phyloP scores from a whole-genome alignment of 73 alveolate genomes.

The Paramecium sexaurelia region DNA sequence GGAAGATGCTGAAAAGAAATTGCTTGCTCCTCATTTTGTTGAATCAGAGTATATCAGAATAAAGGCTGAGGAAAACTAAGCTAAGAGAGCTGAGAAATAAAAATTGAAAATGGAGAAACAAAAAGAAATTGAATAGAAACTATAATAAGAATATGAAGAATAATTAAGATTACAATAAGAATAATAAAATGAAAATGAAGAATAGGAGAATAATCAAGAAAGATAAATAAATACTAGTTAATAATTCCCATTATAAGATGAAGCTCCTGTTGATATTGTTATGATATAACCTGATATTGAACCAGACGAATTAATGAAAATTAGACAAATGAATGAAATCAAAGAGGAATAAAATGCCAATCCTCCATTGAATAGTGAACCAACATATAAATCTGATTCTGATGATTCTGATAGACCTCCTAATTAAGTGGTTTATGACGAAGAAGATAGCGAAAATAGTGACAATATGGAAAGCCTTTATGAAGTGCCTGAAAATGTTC shows the following conservation, averaged over 20 bases:
- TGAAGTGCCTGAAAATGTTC: neutral
- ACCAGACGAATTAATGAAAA: neutral
- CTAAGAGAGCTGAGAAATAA: neutral
- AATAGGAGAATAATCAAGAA: neutral
- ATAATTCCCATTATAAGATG: neutral
- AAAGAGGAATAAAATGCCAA: neutral
- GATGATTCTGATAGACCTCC: slow-evolving; percentile 1
- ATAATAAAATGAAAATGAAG: neutral
- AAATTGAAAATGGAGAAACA: neutral
- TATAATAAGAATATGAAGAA: neutral
- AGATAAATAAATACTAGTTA: neutral
- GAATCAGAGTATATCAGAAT: slow-evolving; percentile 27
- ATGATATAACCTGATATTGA: neutral
- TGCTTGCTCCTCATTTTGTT: slow-evolving; percentile 19
- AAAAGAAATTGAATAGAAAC: neutral
- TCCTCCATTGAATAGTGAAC: neutral
- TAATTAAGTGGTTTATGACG: neutral
- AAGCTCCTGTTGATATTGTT: neutral
- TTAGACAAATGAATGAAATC: neutral
- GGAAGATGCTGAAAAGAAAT: neutral
- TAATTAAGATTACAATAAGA: neutral
- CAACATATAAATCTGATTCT: neutral
- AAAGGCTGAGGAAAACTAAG: neutral
- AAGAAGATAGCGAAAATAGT: slow-evolving; percentile 12
- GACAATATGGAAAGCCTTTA: neutral